phyloP scores from a whole-genome alignment of 768 basidiomycete species.

The Russula foetens region DNA sequence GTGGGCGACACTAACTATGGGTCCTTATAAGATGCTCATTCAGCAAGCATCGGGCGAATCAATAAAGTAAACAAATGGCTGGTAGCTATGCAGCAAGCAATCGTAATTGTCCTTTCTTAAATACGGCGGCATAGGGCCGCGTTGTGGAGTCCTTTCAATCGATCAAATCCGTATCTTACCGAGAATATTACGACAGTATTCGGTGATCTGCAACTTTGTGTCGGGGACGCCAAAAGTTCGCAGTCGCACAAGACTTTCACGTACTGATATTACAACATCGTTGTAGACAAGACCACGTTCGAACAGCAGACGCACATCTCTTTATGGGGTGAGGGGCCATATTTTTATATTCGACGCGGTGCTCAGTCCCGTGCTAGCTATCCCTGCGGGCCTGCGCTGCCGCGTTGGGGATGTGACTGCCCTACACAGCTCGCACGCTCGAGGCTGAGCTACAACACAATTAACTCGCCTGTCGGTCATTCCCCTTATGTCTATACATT shows the following conservation, averaged over 20 bases:
- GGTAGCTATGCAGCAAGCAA: no score
- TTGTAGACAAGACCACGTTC: constrained; percentile 5
- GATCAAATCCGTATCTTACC: no score
- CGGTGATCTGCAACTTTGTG: no score
- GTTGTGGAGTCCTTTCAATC: no score
- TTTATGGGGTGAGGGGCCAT: constrained; percentile 26
- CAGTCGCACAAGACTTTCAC: constrained; percentile 1
- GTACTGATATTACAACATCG: constrained; percentile 5
- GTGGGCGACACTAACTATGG: no score
- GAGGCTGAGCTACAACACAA: constrained; percentile 34
- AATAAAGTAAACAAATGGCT: no score
- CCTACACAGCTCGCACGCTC: constrained; percentile 21
- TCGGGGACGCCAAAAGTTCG: constrained; percentile 7
- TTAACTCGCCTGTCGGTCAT: constrained; percentile 37
- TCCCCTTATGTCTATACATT: constrained; percentile 53
- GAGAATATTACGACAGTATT: no score
- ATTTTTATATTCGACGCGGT: constrained; percentile 24
- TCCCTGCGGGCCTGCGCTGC: constrained; percentile 31
- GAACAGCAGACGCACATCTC: constrained; percentile 7
- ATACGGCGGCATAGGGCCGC: no score
- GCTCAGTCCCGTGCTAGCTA: constrained; percentile 31
- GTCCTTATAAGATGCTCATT: no score
- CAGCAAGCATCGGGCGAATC: no score
- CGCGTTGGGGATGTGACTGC: constrained; percentile 16
- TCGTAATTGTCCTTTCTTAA: no score